These are phyloP conservation scores for Geum urbanum DNA, from an alignment of 306 rosid species.

Conservation along the genomic window DNA sequence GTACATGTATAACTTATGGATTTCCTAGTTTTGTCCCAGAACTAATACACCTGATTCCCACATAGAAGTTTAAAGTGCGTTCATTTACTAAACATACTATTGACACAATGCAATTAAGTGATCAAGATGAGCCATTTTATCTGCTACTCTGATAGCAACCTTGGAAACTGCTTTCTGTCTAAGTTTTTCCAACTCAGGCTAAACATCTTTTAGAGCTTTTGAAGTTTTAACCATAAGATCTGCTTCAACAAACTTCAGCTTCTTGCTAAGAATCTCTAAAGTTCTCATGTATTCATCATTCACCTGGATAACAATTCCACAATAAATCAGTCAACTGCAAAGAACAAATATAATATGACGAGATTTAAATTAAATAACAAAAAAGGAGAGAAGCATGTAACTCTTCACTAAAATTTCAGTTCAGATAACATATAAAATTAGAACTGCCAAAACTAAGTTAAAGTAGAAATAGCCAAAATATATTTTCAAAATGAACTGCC, in stretches of 20 bases:
- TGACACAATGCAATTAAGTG: background rate
- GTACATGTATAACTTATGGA: background rate
- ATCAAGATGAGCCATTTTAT: conserved; percentile 12
- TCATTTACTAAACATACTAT: conserved; percentile 1
- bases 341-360: conserved; percentile 15
- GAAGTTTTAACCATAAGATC: conserved; percentile 85
- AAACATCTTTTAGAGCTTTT: conserved; percentile 93
- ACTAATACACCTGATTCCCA: background rate
- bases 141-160: conserved; percentile 36
- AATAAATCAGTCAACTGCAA: conserved; percentile 22
- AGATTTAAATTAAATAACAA: background rate
- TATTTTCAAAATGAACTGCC: background rate
- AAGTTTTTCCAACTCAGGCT: conserved; percentile 94
- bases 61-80: background rate
- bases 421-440: background rate
- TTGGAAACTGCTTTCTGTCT: conserved; percentile 91
- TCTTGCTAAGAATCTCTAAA: conserved; percentile 86
- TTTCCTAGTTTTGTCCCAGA: background rate
- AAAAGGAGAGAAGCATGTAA: conserved; percentile 11
- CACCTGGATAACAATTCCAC: conserved; percentile 53
- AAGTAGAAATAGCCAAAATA: background rate
- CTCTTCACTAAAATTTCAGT: conserved; percentile 11
- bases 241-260: conserved; percentile 78
- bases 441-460: background rate
- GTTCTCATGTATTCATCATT: conserved; percentile 94